These are phyloP conservation scores for Agarophyton chilense DNA, from an alignment of 23 red algal genomes.

Conservation along the genomic window DNA sequence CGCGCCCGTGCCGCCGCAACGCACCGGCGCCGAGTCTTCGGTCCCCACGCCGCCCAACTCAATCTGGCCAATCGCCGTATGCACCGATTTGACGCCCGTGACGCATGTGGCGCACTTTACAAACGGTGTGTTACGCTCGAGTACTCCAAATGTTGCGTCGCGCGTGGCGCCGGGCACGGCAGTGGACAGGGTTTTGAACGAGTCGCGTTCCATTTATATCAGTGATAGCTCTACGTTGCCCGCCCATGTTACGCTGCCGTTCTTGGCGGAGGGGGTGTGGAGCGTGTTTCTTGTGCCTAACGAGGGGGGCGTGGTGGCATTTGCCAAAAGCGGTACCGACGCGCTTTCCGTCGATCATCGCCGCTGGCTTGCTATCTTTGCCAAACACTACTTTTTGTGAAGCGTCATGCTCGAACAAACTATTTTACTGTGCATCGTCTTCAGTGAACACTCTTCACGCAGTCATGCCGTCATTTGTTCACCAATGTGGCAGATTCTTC, in stretches of 20 bases:
- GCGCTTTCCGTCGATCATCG: conserved; percentile 6
- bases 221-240: conserved; percentile 35
- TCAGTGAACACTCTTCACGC: too few relatives aligned
- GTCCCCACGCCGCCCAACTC: not conserved
- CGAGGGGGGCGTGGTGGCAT: conserved; percentile 34
- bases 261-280: conserved; percentile 30
- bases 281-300: conserved; percentile 43
- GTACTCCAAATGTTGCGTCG: not conserved
- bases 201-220: conserved; percentile 47
- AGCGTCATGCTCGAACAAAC: not conserved
- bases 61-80: conserved; percentile 25
- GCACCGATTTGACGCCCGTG: conserved; percentile 31
- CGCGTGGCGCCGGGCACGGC: not conserved
- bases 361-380: conserved; percentile 23
- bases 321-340: conserved; percentile 10
- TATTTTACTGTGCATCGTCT: too few relatives aligned
- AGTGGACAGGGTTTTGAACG: conserved; percentile 34
- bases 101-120: conserved; percentile 23
- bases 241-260: conserved; percentile 9
- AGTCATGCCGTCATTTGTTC: not conserved
- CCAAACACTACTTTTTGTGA: conserved; percentile 10
- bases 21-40: not conserved
- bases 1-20: too few relatives aligned
- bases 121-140: not conserved
- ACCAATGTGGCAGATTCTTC: too few relatives aligned